These are phyloP conservation scores for Lactarius vividus DNA, from an alignment of 768 basidiomycete species.

Conservation along the genomic window DNA sequence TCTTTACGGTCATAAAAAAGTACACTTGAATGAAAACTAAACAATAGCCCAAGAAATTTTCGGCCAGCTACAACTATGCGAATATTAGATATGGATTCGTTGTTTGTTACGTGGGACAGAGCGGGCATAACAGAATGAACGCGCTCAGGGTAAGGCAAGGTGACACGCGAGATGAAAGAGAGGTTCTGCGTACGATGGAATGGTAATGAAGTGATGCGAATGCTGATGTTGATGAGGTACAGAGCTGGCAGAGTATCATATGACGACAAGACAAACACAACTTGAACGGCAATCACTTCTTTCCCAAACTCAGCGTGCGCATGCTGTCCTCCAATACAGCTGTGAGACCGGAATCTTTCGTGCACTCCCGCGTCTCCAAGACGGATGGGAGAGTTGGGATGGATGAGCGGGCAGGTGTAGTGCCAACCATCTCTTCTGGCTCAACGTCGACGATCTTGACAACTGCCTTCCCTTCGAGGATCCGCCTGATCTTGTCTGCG, in stretches of 20 bases:
- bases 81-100: slow-evolving; percentile 18
- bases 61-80: slow-evolving; percentile 16
- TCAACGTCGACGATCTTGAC: slow-evolving; percentile 77
- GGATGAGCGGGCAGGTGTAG: not conserved
- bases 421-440: slow-evolving; percentile 23
- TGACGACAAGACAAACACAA: slow-evolving; percentile 7
- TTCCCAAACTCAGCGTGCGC: slow-evolving; percentile 58
- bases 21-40: slow-evolving; percentile 2
- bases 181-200: slow-evolving; percentile 1
- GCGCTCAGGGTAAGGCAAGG: slow-evolving; percentile 1
- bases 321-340: slow-evolving; percentile 60
- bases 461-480: slow-evolving; percentile 81
- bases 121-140: slow-evolving; percentile 1
- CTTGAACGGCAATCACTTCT: slow-evolving; percentile 36
- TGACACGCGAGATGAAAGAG: not conserved
- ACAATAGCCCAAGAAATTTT: slow-evolving; percentile 5
- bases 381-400: not conserved
- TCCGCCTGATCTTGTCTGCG: slow-evolving; percentile 74
- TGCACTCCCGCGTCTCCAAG: slow-evolving; percentile 9
- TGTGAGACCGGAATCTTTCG: slow-evolving; percentile 6
- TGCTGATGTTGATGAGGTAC: slow-evolving; percentile 15
- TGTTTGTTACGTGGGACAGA: slow-evolving; percentile 3
- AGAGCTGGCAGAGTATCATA: slow-evolving; percentile 14
- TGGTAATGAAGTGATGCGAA: not conserved
- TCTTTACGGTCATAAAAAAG: not conserved